Base-by-base conservation (phyloP, 2,329 filamentous ascomycete species). In the Talaromyces piceae region DNA sequence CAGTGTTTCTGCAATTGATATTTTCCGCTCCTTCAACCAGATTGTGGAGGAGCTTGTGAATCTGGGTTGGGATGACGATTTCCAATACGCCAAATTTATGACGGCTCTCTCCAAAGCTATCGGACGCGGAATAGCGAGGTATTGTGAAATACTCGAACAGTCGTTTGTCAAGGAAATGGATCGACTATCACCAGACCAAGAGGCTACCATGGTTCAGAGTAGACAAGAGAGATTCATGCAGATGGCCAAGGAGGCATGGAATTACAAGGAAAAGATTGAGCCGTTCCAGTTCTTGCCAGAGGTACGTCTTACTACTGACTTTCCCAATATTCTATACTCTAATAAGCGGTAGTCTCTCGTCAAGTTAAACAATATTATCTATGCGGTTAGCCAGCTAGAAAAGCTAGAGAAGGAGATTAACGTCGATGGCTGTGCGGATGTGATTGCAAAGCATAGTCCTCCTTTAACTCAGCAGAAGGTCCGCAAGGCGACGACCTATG, bases 281-380 rank as follows among this genome's bases (percentile, higher is more conserved):
- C 93, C 93, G 0, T 98, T 97, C 70, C 91, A 97, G 57, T 98
- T 98, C 72, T 93, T 90, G 60, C 83, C 89, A 2, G 87, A 95
- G 81, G 88, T 91, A 73, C 70, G 77, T 68, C 23, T 28, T 20
- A 6, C 25, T 46, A 7, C 11, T n/a, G 12, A 1, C 2, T 39
- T 16, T 23, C 11, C 6, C 12, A n/a, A 20, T 12, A n/a, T 16
- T 43, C 2, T 20, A 18, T 12, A 45, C 8, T 12, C 22, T 7
- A 20, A 2, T 11, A 18, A 37, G 20, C n/a, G 4, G 31, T 59
- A 95, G 88, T 96, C 91, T 4, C 87, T 98, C 61, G 90, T 98
- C 56, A 98, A 97, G 70, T 80, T 98, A 59, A 98, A 98, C 76
- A 95, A 98, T 63, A 84, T 98, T 57, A 91, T 96, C 70, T 97